Base-by-base conservation (phyloP, 2,329 filamentous ascomycete species). In the Arthrobotrys sinensis region DNA sequence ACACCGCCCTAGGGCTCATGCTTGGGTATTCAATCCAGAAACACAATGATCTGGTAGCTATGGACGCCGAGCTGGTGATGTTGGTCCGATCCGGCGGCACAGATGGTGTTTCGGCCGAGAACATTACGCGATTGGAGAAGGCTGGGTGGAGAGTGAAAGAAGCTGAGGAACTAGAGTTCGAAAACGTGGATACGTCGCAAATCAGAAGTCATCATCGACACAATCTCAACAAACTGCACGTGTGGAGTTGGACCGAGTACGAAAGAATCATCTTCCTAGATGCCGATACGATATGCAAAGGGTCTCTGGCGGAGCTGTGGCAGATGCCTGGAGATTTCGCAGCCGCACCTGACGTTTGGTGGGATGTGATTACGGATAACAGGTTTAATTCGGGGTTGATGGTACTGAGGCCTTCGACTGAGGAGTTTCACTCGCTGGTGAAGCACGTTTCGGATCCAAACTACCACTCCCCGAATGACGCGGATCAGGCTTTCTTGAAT, bases 241-340 rank as follows among this genome's bases (percentile, higher is more conserved):
- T 82, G 14, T 82, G 81, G 80, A 81, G 80, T 21, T 82, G 82
- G 82, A 81, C 81, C 11, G 82, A 82, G 67, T 82, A 82, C 64
- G 82, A 82, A 55, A 81, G 80, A 75, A 82, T 82, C 34, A 62
- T 82, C 16, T 82, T 82, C 28, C 79, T 82, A 52, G 82, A 82
- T 52, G 82, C 82, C 1, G 82, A 82, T 70, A 80, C 80, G n/a
- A 70, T 82, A 19, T 82, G 81, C 28, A 81, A 82, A n/a, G 82
- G 82, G 6, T 80, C 76, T 32, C 53, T 82, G 43, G 68, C 71
- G 19, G 82, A 82, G 55, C 76, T 82, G 16, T 82, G 81, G 80
- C 71, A 80, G 46, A 80, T 82, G 73, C 82, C 82, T 10, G 81
- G 81, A 14, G 82, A 82, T 40, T 82, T 82, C 79, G 82, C 82